These are phyloP conservation scores for Malus hybrid DNA, from an alignment of 331 rosid genomes.

Conservation along the genomic window DNA sequence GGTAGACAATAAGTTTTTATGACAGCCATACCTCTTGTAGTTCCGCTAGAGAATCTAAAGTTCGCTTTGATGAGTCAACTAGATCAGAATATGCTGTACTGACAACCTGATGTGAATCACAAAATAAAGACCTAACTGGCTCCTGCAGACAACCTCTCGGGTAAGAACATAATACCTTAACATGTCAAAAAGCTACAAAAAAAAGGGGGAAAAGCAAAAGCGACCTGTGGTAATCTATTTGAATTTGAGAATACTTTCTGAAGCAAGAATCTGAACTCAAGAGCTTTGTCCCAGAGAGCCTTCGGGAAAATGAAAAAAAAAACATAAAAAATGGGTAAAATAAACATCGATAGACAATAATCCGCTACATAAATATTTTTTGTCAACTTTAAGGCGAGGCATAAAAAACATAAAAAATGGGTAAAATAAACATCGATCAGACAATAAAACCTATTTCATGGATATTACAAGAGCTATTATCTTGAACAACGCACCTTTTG, in stretches of 20 bases:
- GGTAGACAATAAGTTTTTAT: neutral
- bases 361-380: neutral
- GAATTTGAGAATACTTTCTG: conserved; percentile 77
- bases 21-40: conserved; percentile 60
- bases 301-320: conserved; percentile 15
- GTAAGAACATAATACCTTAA: conserved; percentile 10
- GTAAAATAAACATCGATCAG: too few species aligned
- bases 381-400: conserved; percentile 1
- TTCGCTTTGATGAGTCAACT: conserved; percentile 52
- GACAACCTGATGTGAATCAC: conserved; percentile 53
- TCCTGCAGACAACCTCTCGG: conserved; percentile 45
- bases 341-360: neutral
- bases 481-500: conserved; percentile 53
- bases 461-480: neutral
- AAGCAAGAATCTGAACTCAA: conserved; percentile 73
- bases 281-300: conserved; percentile 89
- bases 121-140: conserved; percentile 47
- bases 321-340: neutral
- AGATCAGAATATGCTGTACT: conserved; percentile 58
- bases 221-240: conserved; percentile 87
- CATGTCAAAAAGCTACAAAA: neutral
- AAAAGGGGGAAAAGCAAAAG: conserved; percentile 5
- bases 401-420: too few species aligned
- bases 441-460: neutral
- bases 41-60: conserved; percentile 71